phyloP scores from a whole-genome alignment of 1,284 basidiomycete genomes.

The Phylloboletellus chloephorus region DNA sequence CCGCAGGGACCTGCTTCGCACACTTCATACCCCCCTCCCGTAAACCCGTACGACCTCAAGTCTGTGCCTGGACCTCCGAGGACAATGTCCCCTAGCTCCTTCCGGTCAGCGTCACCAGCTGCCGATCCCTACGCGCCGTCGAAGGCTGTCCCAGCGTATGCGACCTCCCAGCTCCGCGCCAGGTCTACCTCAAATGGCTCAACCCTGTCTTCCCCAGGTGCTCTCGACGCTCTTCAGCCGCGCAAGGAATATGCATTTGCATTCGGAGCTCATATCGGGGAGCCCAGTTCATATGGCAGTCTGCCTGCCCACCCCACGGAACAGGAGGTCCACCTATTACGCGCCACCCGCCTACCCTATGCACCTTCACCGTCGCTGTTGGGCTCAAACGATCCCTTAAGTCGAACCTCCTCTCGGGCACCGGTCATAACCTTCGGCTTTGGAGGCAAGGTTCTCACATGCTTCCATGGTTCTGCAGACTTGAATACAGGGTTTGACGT shows the following conservation, averaged over 20 bases:
- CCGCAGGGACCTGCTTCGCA: conserved; percentile 15
- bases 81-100: conserved; percentile 34
- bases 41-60: conserved; percentile 18
- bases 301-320: conserved; percentile 16
- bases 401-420: conserved; percentile 64
- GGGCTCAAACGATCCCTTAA: conserved; percentile 79
- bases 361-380: conserved; percentile 72
- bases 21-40: conserved; percentile 11
- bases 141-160: conserved; percentile 16
- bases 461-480: conserved; percentile 71
- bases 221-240: conserved; percentile 16
- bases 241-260: conserved; percentile 30
- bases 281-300: conserved; percentile 17
- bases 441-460: conserved; percentile 80
- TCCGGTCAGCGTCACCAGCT: conserved; percentile 29
- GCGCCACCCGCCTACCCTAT: conserved; percentile 49
- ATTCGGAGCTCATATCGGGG: conserved; percentile 19
- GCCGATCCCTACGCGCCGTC: conserved; percentile 22
- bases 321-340: conserved; percentile 43
- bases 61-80: conserved; percentile 21
- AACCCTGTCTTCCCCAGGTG: conserved; percentile 37
- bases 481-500: conserved; percentile 73
- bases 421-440: conserved; percentile 88
- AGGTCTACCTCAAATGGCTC: conserved; percentile 51
- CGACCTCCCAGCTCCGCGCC: conserved; percentile 27